Evolutionary conservation across 139 green algal genomes (phyloP), one percentile per base, ranked within the genome.

Genomic region (Helicosporidium sp.): DNA sequence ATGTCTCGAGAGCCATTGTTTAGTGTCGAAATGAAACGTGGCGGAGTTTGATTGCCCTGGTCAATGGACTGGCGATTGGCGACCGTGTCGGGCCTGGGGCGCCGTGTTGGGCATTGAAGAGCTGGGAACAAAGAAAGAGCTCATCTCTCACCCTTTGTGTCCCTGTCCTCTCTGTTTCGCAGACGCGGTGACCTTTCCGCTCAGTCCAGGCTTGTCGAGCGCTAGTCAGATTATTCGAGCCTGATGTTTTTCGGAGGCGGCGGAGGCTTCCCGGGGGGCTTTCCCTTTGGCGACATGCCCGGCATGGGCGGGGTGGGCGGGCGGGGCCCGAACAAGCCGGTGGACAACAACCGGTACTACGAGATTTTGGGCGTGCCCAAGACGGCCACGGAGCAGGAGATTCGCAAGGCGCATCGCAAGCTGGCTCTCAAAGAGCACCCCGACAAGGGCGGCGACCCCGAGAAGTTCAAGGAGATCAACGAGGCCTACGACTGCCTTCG

Each of bases 401-500:
- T 94, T 25, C 91, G 91, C 56, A 86, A 92, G 53, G 82, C 79
- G 7, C 78, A 89, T 35, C 61, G 78, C 39, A 93, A 88, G 65
- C 64, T 85, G 15, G 82, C 84, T 16, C 61, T 93, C 7, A 79
- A 82, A 55, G 56, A 72, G 15, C 84, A 94, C 56, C 84, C 84
- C 4, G 84, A 94, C 65, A 92, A 92, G 62, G 65, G 85, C 41
- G 82, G 83, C 26, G 82, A 94, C 51, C 57, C 75, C 7, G 80
- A 94, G 35, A 94, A 91, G 68, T 96, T 97, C 72, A 96, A 97
- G 66, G 83, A 96, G 57, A 85, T 97, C 62, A 92, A 90, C 52
- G 77, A 95, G 58, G 89, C 89, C 0, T 95, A 93, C 63, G 89
- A 97, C n/a, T 67, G 82, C 1, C 70, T 99, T 23, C 85, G 76